Evolutionary conservation across 2,329 filamentous ascomycete genomes (phyloP), one percentile per base, ranked within the genome.

Genomic region (Camptophora hylomeconis): DNA sequence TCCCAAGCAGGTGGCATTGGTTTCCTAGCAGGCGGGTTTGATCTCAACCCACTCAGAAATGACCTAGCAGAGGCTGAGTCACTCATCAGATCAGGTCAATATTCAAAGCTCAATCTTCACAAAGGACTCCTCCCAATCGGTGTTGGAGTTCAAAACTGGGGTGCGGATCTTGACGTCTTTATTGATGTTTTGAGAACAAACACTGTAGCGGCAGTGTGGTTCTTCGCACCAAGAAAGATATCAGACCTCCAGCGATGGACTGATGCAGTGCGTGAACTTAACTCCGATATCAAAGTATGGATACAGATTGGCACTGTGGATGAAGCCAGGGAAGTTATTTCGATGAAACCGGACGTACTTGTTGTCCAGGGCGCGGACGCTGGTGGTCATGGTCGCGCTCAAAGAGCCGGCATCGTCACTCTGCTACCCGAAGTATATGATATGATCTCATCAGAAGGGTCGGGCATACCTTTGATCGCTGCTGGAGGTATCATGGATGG

Each of bases 11-110:
- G 65, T 4, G 65, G 64, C 3, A 36, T 68, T 2, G 68, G 58
- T 3, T 60, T 83, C 40, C 59, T 71, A n/a, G 55, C 58, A 1
- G 72, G 69, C 2, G 75, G 73, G 2, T 82, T 47, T 32, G 48
- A 54, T 30, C 33, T 51, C 7, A 36, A 44, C 4, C 33, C 41
- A 15, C 45, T 57, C 1, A 46, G 51, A 18, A 29, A 32, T 5
- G 39, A 51, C 13, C 45, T 58, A 3, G 27, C 45, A 17, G 39
- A 51, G 32, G 45, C 48, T 13, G 37, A 38, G 4, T 23, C 37
- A 1, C 38, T 53, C 4, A 30, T 50, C 24, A 30, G 45, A 8
- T 35, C 39, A 11, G 24, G 18, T 19, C 18, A 10, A 20, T 34
- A 8, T 17, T 30, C 31, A 16, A 28, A 20, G 6, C 32, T 28